Base-by-base conservation (phyloP, 139 green algal species). In the Tetradesmus obliquus region DNA sequence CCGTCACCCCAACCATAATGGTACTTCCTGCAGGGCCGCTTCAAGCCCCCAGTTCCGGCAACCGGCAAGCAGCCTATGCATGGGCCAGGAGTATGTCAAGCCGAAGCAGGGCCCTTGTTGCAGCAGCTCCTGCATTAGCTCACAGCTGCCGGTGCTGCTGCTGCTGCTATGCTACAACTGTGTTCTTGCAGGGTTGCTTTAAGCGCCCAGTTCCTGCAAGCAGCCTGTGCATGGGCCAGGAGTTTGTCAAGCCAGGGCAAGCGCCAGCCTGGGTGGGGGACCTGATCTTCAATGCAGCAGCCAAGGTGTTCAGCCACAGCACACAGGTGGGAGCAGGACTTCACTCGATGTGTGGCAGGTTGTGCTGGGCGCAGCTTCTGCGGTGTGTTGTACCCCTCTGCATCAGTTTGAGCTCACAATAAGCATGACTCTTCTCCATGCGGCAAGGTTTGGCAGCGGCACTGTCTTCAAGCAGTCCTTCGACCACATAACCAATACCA, bases 11-110 rank as follows among this genome's bases (percentile, higher is more conserved):
- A 45, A 45, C 32, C 32, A 45, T 45, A 45, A 45, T 45, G 32
- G 32, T 0, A 45, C 0, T 7, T 76, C 66, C 66, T 54, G 81
- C 86, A 90, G 86, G 86, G 86, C 53, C 45, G 54, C 32, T 90
- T 90, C 86, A 83, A 84, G 86, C 83, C 83, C 12, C 82, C 69
- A n/a, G 84, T 92, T 20, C 54, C 55, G 12, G 90, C 90, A n/a
- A 57, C 54, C 55, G 12, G 90, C 90, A n/a, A 57, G 20, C 54
- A 71, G 8, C 15, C 55, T 92, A 12, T 92, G 90, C 84, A 92
- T 92, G 83, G 90, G 90, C 82, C 90, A 92, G 55, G 90, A 92
- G 90, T 92, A 90, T 90, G 90, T 92, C 2, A 92, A 92, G 84
- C 84, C 90, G 1, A 71, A 71, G 7, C 62, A 83, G 15, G 86